phyloP scores from a whole-genome alignment of 441 rosid species.

The Brassica hybrid region DNA sequence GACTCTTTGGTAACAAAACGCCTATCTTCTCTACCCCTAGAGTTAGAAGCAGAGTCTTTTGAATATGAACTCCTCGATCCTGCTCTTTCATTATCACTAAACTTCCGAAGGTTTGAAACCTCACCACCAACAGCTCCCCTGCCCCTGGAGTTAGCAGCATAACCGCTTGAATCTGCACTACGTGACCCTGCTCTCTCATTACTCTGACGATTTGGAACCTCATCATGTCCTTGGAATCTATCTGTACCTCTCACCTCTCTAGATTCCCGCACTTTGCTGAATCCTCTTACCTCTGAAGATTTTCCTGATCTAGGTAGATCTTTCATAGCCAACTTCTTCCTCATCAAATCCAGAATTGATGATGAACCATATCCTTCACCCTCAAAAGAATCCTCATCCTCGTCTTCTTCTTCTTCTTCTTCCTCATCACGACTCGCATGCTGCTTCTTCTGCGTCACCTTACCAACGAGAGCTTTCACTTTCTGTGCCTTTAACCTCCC shows the following conservation, averaged over 20 bases:
- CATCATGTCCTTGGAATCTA: conserved; percentile 20
- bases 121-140: conserved; percentile 48
- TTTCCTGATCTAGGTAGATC: conserved; percentile 31
- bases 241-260: conserved; percentile 30
- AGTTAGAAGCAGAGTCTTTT: conserved; percentile 46
- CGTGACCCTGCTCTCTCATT: conserved; percentile 36
- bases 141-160: conserved; percentile 54
- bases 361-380: conserved; percentile 38
- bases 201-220: conserved; percentile 25
- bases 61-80: conserved; percentile 37
- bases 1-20: conserved; percentile 39
- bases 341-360: conserved; percentile 39
- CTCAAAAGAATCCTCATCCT: conserved; percentile 16
- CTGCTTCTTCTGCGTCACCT: conserved; percentile 47
- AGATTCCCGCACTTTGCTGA: conserved; percentile 31
- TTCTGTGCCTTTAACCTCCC: conserved; percentile 67
- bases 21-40: conserved; percentile 67
- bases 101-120: conserved; percentile 31
- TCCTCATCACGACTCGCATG: conserved; percentile 17
- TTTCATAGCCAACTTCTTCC: conserved; percentile 42
- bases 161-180: conserved; percentile 41
- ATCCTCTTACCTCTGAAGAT: conserved; percentile 29
- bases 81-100: conserved; percentile 41
- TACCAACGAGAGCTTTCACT: conserved; percentile 61
- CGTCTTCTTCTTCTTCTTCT: conserved; percentile 38